Evolutionary conservation across 164 flowering plant species (phyloP).

Genomic region (Kingdonia uniflora): DNA sequence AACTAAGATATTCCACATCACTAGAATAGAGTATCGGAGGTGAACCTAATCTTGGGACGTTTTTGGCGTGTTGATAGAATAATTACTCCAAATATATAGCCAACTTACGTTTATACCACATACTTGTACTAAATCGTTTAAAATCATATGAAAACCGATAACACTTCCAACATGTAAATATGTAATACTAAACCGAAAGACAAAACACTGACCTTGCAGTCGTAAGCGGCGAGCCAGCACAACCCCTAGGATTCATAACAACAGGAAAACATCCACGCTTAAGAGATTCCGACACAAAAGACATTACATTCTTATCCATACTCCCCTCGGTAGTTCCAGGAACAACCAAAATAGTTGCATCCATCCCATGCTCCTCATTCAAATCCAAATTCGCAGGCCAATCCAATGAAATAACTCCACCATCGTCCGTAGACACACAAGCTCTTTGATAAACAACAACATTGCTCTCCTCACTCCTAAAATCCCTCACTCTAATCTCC

Average conservation of each 20-base stretch:
- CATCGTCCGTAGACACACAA: constrained; percentile 64
- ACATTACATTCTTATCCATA: constrained; percentile 35
- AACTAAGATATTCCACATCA: too few relatives aligned
- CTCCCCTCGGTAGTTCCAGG: constrained; percentile 85
- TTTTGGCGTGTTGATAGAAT: too few relatives aligned
- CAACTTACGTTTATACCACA: too few relatives aligned
- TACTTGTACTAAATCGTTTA: too few relatives aligned
- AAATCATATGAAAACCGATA: too few relatives aligned
- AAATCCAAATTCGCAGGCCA: constrained; percentile 83
- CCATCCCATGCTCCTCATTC: constrained; percentile 68
- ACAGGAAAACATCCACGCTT: constrained; percentile 64
- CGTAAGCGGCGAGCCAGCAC: constrained; percentile 87
- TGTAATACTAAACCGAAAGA: too few relatives aligned
- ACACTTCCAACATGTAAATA: too few relatives aligned
- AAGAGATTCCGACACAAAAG: constrained; percentile 52
- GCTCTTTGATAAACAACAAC: constrained; percentile 55
- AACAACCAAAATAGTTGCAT: constrained; percentile 66
- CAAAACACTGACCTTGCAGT: constrained; percentile 50
- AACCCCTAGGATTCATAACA: constrained; percentile 93
- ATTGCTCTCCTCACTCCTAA: constrained; percentile 5
- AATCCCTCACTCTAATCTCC: background rate
- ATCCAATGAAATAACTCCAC: constrained; percentile 80
- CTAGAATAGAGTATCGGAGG: too few relatives aligned
- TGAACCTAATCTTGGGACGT: too few relatives aligned
- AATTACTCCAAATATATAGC: too few relatives aligned